These are phyloP conservation scores for Kwoniella bestiolae DNA, from an alignment of 768 basidiomycete genomes.

Conservation along the genomic window DNA sequence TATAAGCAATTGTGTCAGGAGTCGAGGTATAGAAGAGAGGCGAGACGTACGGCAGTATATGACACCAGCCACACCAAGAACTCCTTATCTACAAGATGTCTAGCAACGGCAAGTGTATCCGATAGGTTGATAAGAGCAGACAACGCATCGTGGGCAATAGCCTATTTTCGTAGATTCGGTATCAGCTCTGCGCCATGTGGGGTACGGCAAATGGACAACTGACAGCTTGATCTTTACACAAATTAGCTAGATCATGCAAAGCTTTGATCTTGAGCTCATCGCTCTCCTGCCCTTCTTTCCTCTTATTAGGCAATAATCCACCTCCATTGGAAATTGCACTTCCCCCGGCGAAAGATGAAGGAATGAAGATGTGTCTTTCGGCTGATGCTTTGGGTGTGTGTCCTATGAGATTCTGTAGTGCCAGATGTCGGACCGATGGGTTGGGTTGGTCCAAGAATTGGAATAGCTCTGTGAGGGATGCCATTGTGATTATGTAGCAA, in stretches of 20 bases:
- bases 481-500: slow-evolving; percentile 32
- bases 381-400: slow-evolving; percentile 76
- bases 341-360: slow-evolving; percentile 53
- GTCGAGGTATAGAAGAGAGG: background rate
- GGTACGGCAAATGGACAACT: slow-evolving; percentile 34
- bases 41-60: slow-evolving; percentile 78
- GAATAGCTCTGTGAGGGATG: slow-evolving; percentile 66
- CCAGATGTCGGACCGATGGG: slow-evolving; percentile 83
- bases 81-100: slow-evolving; percentile 69
- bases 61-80: slow-evolving; percentile 84
- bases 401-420: slow-evolving; percentile 78
- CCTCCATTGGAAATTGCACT: slow-evolving; percentile 5
- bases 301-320: slow-evolving; percentile 33
- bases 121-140: slow-evolving; percentile 91
- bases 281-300: slow-evolving; percentile 55
- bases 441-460: slow-evolving; percentile 84
- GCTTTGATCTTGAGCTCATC: slow-evolving; percentile 63
- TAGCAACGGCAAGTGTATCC: slow-evolving; percentile 72
- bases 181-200: slow-evolving; percentile 59
- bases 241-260: slow-evolving; percentile 75
- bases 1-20: background rate
- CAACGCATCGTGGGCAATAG: slow-evolving; percentile 91
- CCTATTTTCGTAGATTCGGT: slow-evolving; percentile 59
- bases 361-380: slow-evolving; percentile 74
- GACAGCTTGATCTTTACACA: slow-evolving; percentile 88